Percentiles rank a stretch among this genome's conserved stretches.
phyloP scores from a whole-genome alignment of 2,329 filamentous ascomycete genomes.

The Purpureocillium takamizusanense region DNA sequence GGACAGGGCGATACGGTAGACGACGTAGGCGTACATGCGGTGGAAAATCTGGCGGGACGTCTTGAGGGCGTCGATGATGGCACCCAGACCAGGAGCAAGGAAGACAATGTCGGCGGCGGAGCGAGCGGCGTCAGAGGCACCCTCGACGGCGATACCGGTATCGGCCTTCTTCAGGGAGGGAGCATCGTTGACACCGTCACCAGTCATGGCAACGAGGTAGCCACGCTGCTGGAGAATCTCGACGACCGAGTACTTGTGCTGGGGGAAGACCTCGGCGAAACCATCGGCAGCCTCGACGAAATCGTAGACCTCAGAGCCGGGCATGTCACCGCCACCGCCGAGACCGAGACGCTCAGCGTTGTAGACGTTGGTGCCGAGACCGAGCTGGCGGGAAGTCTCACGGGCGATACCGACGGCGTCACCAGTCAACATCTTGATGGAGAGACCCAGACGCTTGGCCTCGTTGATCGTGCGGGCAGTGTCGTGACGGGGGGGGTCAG shows the following conservation, averaged over 20 bases:
- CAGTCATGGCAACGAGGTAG: constrained; percentile 92
- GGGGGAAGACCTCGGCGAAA: constrained; percentile 89
- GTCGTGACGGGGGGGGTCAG: constrained; percentile 82
- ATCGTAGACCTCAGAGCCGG: constrained; percentile 87
- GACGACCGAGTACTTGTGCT: constrained; percentile 92
- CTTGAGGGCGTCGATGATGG: constrained; percentile 88
- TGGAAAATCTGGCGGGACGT: constrained; percentile 93
- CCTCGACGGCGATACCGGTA: constrained; percentile 90
- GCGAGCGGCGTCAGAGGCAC: constrained; percentile 81
- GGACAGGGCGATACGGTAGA: constrained; percentile 89
- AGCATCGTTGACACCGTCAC: constrained; percentile 91
- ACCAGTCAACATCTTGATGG: constrained; percentile 94
- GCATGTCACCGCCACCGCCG: constrained; percentile 84
- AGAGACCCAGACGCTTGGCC: constrained; percentile 78
- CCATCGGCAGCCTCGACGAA: constrained; percentile 93
- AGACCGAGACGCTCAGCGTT: constrained; percentile 89
- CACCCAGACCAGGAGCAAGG: constrained; percentile 81
- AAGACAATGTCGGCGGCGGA: constrained; percentile 92
- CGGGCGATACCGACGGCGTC: constrained; percentile 88
- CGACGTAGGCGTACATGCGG: constrained; percentile 93
- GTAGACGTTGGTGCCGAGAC: constrained; percentile 88
- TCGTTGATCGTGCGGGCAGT: constrained; percentile 86
- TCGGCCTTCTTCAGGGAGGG: constrained; percentile 93
- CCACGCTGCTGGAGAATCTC: constrained; percentile 90
- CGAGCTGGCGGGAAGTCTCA: constrained; percentile 84